Evolutionary conservation across 2,329 filamentous ascomycete species (phyloP).

Genomic region (Pestalotiopsis sp.): DNA sequence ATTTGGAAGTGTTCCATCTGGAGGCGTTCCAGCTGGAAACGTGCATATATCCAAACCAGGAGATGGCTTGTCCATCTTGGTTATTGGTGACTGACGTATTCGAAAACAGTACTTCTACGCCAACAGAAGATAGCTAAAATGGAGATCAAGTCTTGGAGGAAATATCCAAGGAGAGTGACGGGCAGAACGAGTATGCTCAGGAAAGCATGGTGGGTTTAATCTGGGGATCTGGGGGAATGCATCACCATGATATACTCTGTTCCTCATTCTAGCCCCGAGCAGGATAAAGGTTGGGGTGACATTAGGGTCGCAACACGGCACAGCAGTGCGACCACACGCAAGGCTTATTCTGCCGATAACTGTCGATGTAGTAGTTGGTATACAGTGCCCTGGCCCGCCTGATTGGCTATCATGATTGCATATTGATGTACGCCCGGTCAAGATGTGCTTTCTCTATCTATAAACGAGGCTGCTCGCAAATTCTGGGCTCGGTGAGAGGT

Average conservation of each 20-base stretch:
- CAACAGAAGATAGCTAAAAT: too few species aligned
- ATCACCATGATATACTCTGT: not conserved
- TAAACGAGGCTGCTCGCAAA: too few species aligned
- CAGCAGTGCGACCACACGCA: not conserved
- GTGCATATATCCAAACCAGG: not conserved
- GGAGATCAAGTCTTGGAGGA: not conserved
- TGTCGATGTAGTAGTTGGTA: too few species aligned
- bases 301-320: not conserved
- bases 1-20: not conserved
- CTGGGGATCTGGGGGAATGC: not conserved
- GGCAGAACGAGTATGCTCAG: not conserved
- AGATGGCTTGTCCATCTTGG: not conserved
- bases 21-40: not conserved
- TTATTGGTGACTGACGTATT: not conserved
- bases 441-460: too few species aligned
- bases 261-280: not conserved
- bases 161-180: not conserved
- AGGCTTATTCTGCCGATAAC: too few species aligned
- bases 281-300: not conserved
- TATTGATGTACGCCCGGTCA: too few species aligned
- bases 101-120: not conserved
- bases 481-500: too few species aligned
- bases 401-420: too few species aligned
- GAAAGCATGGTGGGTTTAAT: not conserved
- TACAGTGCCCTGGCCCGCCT: too few species aligned